Conservation (phyloP, 176 grass and related monocot species). For the Leersia perrieri region DNA sequence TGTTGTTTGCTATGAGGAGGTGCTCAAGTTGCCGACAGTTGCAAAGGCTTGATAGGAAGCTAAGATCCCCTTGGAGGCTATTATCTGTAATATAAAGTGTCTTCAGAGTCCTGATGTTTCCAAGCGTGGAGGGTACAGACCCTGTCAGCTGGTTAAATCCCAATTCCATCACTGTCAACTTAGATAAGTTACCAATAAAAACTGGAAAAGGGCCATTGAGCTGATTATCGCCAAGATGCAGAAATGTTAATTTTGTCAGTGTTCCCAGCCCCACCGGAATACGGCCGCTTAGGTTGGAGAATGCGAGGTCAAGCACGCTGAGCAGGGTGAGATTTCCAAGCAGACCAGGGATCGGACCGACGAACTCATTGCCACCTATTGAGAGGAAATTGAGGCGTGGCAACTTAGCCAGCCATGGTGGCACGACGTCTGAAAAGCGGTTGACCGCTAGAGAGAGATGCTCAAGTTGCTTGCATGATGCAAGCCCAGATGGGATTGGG, state of each 20-base stretch:
- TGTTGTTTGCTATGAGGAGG: neutral
- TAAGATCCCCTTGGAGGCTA: neutral
- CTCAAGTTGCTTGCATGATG: neutral
- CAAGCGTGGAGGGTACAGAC: neutral
- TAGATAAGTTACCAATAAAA: neutral
- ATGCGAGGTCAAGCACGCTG: neutral
- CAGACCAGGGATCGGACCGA: neutral
- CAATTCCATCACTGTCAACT: accelerated
- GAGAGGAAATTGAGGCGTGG: accelerated
- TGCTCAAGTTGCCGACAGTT: neutral
- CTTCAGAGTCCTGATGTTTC: neutral
- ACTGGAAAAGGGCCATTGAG: neutral
- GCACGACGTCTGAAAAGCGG: neutral
- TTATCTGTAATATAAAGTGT: neutral
- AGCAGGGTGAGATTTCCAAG: conserved; percentile 13
- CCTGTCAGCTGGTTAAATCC: neutral
- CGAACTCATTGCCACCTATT: neutral
- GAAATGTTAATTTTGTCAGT: neutral
- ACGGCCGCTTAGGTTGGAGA: neutral
- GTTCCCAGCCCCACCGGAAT: neutral
- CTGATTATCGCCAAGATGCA: neutral
- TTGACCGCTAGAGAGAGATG: neutral
- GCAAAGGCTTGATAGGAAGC: neutral
- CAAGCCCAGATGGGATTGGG: neutral
- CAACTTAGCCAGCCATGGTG: neutral